Evolutionary conservation across 139 green algal genomes (phyloP).

Genomic region (Pleodorina starrii): DNA sequence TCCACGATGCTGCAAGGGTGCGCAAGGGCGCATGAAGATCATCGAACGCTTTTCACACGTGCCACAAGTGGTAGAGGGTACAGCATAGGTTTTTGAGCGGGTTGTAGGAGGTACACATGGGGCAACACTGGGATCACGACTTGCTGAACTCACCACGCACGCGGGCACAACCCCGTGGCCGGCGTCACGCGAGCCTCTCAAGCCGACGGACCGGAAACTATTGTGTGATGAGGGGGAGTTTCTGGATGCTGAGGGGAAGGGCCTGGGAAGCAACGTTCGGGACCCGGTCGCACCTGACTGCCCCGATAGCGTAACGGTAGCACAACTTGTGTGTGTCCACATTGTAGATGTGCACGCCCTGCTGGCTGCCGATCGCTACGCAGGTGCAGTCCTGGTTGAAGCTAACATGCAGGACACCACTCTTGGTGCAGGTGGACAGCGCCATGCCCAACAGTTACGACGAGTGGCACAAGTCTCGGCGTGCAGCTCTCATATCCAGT

Average conservation of each 20-base stretch:
- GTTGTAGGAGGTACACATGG: too few relatives aligned
- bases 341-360: constrained; percentile 80
- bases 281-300: constrained; percentile 65
- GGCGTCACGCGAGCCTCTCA: not conserved
- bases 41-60: too few relatives aligned
- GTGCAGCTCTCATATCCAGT: too few relatives aligned
- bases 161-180: not conserved
- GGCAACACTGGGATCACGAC: too few relatives aligned
- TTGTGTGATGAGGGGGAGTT: not conserved
- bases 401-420: constrained; percentile 61
- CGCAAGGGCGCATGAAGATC: too few relatives aligned
- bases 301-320: constrained; percentile 71
- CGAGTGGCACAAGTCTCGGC: too few relatives aligned
- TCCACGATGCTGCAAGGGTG: constrained; percentile 74
- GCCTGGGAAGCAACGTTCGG: too few relatives aligned
- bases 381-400: constrained; percentile 86
- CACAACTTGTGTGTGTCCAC: constrained; percentile 66
- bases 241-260: too few relatives aligned
- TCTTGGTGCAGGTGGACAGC: constrained; percentile 22
- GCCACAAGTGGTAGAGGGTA: too few relatives aligned
- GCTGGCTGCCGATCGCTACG: constrained; percentile 67
- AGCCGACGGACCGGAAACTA: not conserved
- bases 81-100: too few relatives aligned
- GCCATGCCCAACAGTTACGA: too few relatives aligned
- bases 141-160: too few relatives aligned